Base-by-base conservation (phyloP, 306 rosid species). In the Echinosophora koreensis region DNA sequence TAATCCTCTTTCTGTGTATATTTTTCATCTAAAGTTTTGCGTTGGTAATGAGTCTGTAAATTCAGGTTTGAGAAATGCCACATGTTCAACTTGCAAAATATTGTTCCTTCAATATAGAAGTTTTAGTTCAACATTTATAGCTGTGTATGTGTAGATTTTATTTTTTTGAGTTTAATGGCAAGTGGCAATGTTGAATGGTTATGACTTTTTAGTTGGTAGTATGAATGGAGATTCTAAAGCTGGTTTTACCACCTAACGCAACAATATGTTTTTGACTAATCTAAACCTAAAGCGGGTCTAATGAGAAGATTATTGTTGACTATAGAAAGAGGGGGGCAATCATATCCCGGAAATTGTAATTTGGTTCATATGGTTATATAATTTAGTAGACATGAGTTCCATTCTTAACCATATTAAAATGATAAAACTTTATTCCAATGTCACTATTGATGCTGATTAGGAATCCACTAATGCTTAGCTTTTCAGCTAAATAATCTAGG, bases 401-500 rank as follows among this genome's bases (percentile, higher is more conserved):
- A 62, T 68, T 30, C 32, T 37, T 6, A 59, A 18, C 37, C 49
- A 47, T 50, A 71, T 79, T 74, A 47, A 80, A 77, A 73, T 67
- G 35, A 58, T 7, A 37, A 61, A 34, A 74, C 30, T 46, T 46
- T 65, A 52, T 54, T 65, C 59, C 1, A 60, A 75, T 57, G 46
- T 60, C 32, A 62, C 28, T 77, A 6, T 74, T 58, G 46, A 73
- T 77, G 82, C 8, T 84, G 87, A 82, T 84, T 74, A 84, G 78
- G 73, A 65, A 69, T 77, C 90, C 84, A 84, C 80, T 59, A 65
- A 77, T 80, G 58, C 74, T 63, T 80, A 42, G 64, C 77, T 71
- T 85, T 76, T 5, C 5, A 62, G 47, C 56, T 84, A 58, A 58
- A 44, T 56, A 14, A 78, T 63, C 77, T 81, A 47, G 47, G 78